A percentile compares a stretch with the other conserved stretches of the same genome.
These are phyloP conservation scores for Neoascochyta sp. DNA, from an alignment of 2,329 filamentous ascomycete species.

Conservation along the genomic window DNA sequence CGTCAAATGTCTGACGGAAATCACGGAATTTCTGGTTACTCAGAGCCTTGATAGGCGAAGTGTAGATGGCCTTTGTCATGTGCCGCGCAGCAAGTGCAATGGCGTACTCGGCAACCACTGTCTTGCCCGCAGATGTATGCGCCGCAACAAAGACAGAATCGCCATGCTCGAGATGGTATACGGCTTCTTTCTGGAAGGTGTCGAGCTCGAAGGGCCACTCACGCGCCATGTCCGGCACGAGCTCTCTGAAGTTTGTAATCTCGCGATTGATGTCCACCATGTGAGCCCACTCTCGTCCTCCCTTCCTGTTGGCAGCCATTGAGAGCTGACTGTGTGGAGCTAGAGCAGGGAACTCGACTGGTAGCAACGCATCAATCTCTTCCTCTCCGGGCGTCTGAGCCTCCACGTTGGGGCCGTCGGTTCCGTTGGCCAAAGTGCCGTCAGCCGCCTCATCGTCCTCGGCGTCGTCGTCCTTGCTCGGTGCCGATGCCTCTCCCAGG, in stretches of 20 bases:
- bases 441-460: slow-evolving; percentile 25
- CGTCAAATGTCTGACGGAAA: slow-evolving; percentile 84
- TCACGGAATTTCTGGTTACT: slow-evolving; percentile 99
- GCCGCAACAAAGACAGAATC: slow-evolving; percentile 98
- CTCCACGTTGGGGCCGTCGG: slow-evolving; percentile 45
- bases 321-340: slow-evolving; percentile 77
- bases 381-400: slow-evolving; percentile 47
- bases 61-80: slow-evolving; percentile 99
- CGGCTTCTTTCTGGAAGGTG: slow-evolving; percentile 96
- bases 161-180: slow-evolving; percentile 93
- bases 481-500: slow-evolving; percentile 50
- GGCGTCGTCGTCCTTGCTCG: slow-evolving; percentile 17
- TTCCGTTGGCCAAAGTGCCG: slow-evolving; percentile 21
- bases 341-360: slow-evolving; percentile 87
- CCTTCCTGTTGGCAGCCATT: slow-evolving; percentile 66
- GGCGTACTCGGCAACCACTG: slow-evolving; percentile 95
- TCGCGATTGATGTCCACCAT: slow-evolving; percentile 95
- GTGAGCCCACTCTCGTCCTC: slow-evolving; percentile 89
- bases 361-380: slow-evolving; percentile 80
- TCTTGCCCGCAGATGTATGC: slow-evolving; percentile 96
- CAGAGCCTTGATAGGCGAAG: slow-evolving; percentile 94
- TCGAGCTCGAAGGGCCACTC: slow-evolving; percentile 98
- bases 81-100: slow-evolving; percentile 95
- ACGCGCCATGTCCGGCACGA: slow-evolving; percentile 93
- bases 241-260: slow-evolving; percentile 87